Percentiles rank a stretch among this genome's conserved stretches.
Evolutionary conservation across 345 rosid species (phyloP).

Genomic region (Acer campestre): DNA sequence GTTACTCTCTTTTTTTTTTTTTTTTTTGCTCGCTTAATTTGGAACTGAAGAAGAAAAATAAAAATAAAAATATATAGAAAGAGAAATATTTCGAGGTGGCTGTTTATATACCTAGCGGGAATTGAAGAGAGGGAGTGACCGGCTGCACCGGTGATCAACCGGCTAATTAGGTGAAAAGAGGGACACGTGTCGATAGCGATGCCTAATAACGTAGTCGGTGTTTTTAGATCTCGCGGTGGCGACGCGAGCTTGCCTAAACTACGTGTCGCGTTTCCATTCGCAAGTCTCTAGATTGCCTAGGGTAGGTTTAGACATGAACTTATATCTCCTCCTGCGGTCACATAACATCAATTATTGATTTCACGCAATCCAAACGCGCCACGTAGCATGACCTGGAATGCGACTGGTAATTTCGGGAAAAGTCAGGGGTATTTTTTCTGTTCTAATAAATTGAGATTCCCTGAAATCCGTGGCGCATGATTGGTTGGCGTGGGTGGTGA

Average conservation of each 20-base stretch:
- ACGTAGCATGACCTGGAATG: background rate
- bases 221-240: conserved; percentile 32
- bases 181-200: conserved; percentile 36
- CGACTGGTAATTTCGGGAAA: background rate
- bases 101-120: conserved; percentile 59
- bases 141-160: conserved; percentile 38
- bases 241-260: conserved; percentile 10
- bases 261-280: conserved; percentile 31
- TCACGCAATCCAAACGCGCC: background rate
- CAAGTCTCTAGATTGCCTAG: background rate
- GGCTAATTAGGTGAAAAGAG: background rate
- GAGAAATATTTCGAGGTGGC: conserved; percentile 22
- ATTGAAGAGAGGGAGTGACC: conserved; percentile 36
- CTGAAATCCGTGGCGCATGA: background rate
- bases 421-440: background rate
- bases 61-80: background rate
- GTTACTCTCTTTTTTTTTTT: conserved; percentile 19
- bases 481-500: background rate
- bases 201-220: conserved; percentile 28
- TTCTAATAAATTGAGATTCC: background rate
- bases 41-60: conserved; percentile 2
- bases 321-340: background rate
- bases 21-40: conserved; percentile 21
- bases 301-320: conserved; percentile 9
- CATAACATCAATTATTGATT: background rate